These are phyloP conservation scores for Phytophthora europaea DNA, from an alignment of 352 stramenopile species.

Conservation along the genomic window DNA sequence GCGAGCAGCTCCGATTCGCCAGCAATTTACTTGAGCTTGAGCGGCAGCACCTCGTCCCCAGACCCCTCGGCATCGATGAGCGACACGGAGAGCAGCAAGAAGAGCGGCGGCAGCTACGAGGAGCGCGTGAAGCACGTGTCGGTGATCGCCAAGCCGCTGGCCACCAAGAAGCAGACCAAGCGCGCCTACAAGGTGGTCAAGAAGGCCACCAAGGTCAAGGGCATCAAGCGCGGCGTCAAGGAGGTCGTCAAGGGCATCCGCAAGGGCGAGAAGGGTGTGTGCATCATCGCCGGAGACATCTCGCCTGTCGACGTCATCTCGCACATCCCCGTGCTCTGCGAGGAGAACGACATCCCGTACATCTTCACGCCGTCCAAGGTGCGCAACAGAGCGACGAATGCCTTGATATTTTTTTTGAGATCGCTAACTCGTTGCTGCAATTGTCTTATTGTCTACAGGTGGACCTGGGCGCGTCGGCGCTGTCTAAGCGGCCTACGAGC, in stretches of 20 bases:
- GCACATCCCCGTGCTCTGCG: slow-evolving; percentile 98
- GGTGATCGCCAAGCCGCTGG: slow-evolving; percentile 97
- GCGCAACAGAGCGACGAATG: slow-evolving; percentile 18
- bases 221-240: slow-evolving; percentile 99
- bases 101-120: slow-evolving; percentile 68
- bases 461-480: slow-evolving; percentile 95
- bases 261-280: slow-evolving; percentile 98
- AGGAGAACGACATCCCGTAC: slow-evolving; percentile 99
- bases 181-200: slow-evolving; percentile 95
- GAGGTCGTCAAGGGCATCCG: slow-evolving; percentile 99
- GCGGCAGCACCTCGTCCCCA: slow-evolving; percentile 15
- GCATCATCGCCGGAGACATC: slow-evolving; percentile 99
- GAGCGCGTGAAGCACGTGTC: slow-evolving; percentile 90
- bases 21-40: slow-evolving; percentile 33
- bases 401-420: background rate
- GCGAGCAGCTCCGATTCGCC: slow-evolving; percentile 28
- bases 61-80: slow-evolving; percentile 52
- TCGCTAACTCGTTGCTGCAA: slow-evolving; percentile 19
- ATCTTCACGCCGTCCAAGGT: slow-evolving; percentile 98
- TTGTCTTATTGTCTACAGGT: slow-evolving; percentile 49
- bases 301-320: slow-evolving; percentile 99
- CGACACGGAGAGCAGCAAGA: slow-evolving; percentile 78
- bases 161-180: slow-evolving; percentile 98
- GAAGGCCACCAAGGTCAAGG: slow-evolving; percentile 97
- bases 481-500: slow-evolving; percentile 99